phyloP scores from a whole-genome alignment of 1,284 basidiomycete species.

The Dichomitus squalens region DNA sequence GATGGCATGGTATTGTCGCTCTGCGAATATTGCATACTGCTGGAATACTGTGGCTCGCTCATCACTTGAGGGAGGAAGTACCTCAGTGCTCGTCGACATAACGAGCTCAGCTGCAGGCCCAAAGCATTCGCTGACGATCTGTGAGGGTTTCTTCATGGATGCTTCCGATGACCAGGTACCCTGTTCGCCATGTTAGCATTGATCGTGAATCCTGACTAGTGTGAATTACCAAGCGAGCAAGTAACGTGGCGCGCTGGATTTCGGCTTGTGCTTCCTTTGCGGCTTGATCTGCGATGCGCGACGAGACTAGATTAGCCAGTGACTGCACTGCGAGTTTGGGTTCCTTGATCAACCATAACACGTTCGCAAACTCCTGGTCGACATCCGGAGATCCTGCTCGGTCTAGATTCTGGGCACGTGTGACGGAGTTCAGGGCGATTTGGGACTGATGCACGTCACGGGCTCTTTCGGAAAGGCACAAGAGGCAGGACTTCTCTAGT shows the following conservation, averaged over 20 bases:
- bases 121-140: conserved; percentile 77
- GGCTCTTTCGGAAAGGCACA: conserved; percentile 77
- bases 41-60: conserved; percentile 73
- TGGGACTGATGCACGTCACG: conserved; percentile 73
- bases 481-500: conserved; percentile 72
- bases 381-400: conserved; percentile 51
- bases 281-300: conserved; percentile 10
- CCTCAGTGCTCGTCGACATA: conserved; percentile 22
- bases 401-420: conserved; percentile 73
- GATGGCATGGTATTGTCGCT: conserved; percentile 79
- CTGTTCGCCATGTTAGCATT: conserved; percentile 39
- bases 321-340: conserved; percentile 83
- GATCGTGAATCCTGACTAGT: neutral
- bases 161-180: conserved; percentile 91
- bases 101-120: conserved; percentile 56
- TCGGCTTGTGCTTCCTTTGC: conserved; percentile 14
- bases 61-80: conserved; percentile 9
- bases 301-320: conserved; percentile 52
- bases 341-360: conserved; percentile 89
- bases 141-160: conserved; percentile 79
- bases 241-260: conserved; percentile 48
- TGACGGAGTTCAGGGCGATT: conserved; percentile 85
- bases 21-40: conserved; percentile 87
- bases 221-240: conserved; percentile 60
- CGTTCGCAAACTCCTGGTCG: conserved; percentile 84